Base-by-base conservation (phyloP, 1,284 basidiomycete genomes). In the Gomphus bonarii region DNA sequence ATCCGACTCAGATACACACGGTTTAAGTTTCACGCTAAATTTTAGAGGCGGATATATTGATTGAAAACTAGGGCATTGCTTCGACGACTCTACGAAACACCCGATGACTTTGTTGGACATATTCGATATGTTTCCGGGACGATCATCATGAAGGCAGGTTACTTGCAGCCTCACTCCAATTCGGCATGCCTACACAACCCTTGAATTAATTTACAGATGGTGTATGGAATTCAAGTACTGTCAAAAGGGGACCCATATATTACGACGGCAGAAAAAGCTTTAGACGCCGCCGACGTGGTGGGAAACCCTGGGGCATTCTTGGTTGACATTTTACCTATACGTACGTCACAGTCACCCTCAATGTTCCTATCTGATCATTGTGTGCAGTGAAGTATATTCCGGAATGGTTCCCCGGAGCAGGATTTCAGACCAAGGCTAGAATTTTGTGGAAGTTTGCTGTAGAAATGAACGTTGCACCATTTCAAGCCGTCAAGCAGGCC, bases 211-310 rank as follows among this genome's bases (percentile, higher is more conserved):
- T 31, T 31, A 8, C 11, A 57, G 55, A 50, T 50, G 6, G 28
- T 57, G n/a, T 57, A 57, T 28, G 33, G 33, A 11, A 50, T 50
- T 36, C 31, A 57, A 6, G 44, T 57, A 4, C 28, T 18, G 4
- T 47, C 25, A 5, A 30, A 50, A 11, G 28, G 35, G n/a, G 55
- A 57, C 50, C 20, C 25, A n/a, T 74, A 73, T 53, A 67, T 28
- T n/a, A n/a, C n/a, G n/a, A n/a, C n/a, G n/a, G n/a, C n/a, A n/a
- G n/a, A n/a, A n/a, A n/a, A n/a, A n/a, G n/a, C n/a, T n/a, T n/a
- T n/a, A n/a, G n/a, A n/a, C n/a, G 72, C 73, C 47, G 73, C 76
- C 56, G 70, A 67, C 58, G 65, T 65, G 14, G 70, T 72, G 16
- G 66, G 67, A 5, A 64, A 71, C 16, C 73, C 73, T 0, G 75